Percentiles rank a stretch among this genome's conserved stretches.
These are phyloP conservation scores for Chlamydomonas reinhardtii DNA, from an alignment of 163 green algal genomes.

Conservation along the genomic window DNA sequence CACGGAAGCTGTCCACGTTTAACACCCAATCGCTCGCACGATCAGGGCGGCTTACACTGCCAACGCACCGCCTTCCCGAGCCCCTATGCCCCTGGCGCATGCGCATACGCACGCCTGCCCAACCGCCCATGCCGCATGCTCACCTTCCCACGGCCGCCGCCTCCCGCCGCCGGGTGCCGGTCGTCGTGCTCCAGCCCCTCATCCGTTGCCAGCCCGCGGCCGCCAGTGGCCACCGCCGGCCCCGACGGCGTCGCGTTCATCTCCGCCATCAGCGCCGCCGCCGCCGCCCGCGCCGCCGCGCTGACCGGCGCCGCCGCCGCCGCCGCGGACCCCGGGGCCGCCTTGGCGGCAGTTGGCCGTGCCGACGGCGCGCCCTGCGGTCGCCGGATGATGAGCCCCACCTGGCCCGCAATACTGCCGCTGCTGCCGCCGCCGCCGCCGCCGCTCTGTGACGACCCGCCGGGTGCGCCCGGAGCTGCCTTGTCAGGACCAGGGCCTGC, in stretches of 20 bases:
- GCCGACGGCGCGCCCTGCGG: not conserved
- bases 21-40: too few species aligned
- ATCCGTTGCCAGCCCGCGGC: conserved; percentile 32
- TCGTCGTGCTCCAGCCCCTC: not conserved
- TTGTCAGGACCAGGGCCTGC: not conserved
- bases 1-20: too few species aligned
- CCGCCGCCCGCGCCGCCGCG: conserved; percentile 6
- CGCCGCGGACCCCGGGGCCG: not conserved
- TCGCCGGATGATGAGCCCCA: conserved; percentile 27
- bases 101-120: too few species aligned
- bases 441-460: not conserved
- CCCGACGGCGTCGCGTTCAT: conserved; percentile 19
- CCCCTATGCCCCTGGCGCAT: too few species aligned
- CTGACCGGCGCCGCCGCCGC: conserved; percentile 19
- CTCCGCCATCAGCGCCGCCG: conserved; percentile 49
- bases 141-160: not conserved
- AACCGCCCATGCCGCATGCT: too few species aligned
- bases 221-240: not conserved
- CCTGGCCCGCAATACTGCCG: conserved; percentile 5
- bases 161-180: too few species aligned
- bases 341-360: not conserved
- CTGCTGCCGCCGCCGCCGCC: conserved; percentile 24
- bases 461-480: too few species aligned
- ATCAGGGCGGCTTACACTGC: too few species aligned
- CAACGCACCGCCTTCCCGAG: too few species aligned